phyloP scores from a whole-genome alignment of 371 early-diverging fungal genomes.

The Apophysomyces elegans region DNA sequence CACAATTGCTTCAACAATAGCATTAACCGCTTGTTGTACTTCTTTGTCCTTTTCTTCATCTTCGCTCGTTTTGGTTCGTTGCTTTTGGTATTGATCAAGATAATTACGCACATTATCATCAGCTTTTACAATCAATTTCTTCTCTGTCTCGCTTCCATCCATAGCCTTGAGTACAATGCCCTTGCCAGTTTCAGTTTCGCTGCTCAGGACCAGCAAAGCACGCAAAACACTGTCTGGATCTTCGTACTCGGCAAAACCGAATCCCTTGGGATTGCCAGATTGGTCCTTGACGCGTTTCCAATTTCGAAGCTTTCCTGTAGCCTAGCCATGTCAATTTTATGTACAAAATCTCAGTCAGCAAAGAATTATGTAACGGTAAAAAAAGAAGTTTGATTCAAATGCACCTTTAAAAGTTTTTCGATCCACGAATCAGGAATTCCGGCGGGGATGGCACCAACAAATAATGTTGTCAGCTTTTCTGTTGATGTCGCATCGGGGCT shows the following conservation, averaged over 20 bases:
- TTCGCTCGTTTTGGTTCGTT: constrained; percentile 38
- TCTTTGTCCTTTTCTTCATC: constrained; percentile 22
- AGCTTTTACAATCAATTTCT: constrained; percentile 71
- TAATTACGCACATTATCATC: constrained; percentile 73
- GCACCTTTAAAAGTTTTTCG: constrained; percentile 68
- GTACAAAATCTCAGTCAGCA: background rate
- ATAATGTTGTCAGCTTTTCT: constrained; percentile 74
- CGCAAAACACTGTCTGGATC: constrained; percentile 70
- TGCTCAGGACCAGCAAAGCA: constrained; percentile 74
- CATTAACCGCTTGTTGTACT: constrained; percentile 36
- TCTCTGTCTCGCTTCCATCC: constrained; percentile 61
- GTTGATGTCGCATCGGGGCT: constrained; percentile 11
- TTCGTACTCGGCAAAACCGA: constrained; percentile 84
- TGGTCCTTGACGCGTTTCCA: constrained; percentile 82
- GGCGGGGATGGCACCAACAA: constrained; percentile 77
- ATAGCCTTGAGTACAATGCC: constrained; percentile 57
- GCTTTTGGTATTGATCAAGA: constrained; percentile 61
- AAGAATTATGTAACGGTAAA: no score
- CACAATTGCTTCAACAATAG: constrained; percentile 49
- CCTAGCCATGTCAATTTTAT: constrained; percentile 31
- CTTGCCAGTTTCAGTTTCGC: constrained; percentile 57
- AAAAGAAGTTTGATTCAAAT: no score
- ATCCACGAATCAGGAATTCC: constrained; percentile 76
- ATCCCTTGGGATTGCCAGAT: constrained; percentile 71
- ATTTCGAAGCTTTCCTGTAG: constrained; percentile 62